Conservation (phyloP, 352 stramenopile species). For the Phytopythium cucurbitacearum region DNA sequence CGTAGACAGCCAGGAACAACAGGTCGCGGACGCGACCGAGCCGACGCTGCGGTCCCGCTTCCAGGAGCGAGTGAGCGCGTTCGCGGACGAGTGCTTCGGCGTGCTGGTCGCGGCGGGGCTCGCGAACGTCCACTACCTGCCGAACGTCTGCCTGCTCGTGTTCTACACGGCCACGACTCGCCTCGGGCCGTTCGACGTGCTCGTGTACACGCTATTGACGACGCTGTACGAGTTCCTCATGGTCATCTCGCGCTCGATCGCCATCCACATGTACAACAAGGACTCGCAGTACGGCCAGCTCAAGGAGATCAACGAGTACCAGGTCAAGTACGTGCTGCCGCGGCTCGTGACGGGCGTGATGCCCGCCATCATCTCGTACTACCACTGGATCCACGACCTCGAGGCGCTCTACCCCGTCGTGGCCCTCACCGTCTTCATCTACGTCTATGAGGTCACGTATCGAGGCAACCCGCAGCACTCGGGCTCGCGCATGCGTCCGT, state of each 20-base stretch:
- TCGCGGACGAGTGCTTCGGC: slow-evolving; percentile 53
- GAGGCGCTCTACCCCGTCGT: slow-evolving; percentile 39
- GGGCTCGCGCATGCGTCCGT: slow-evolving; percentile 40
- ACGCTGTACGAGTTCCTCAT: slow-evolving; percentile 45
- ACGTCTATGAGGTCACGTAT: slow-evolving; percentile 69
- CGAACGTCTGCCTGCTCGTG: slow-evolving; percentile 44
- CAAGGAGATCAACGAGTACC: slow-evolving; percentile 38
- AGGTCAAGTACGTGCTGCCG: slow-evolving; percentile 52
- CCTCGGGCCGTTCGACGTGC: slow-evolving; percentile 24
- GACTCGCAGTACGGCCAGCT: slow-evolving; percentile 47
- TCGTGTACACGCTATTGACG: slow-evolving; percentile 34
- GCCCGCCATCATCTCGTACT: slow-evolving; percentile 39
- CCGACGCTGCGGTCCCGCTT: slow-evolving; percentile 8
- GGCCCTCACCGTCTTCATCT: slow-evolving; percentile 44
- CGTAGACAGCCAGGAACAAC: slow-evolving; percentile 1
- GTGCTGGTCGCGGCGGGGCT: slow-evolving; percentile 43
- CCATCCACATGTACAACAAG: slow-evolving; percentile 53
- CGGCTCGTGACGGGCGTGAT: slow-evolving; percentile 31
- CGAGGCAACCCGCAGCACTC: slow-evolving; percentile 58
- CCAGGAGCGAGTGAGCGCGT: slow-evolving; percentile 27
- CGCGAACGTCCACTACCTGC: slow-evolving; percentile 68
- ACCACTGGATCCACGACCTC: slow-evolving; percentile 45
- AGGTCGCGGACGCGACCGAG: not conserved
- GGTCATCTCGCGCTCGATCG: slow-evolving; percentile 50
- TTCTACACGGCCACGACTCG: slow-evolving; percentile 47